Evolutionary conservation across 106 monocot species (phyloP).

Genomic region (Iris macrosiphon): DNA sequence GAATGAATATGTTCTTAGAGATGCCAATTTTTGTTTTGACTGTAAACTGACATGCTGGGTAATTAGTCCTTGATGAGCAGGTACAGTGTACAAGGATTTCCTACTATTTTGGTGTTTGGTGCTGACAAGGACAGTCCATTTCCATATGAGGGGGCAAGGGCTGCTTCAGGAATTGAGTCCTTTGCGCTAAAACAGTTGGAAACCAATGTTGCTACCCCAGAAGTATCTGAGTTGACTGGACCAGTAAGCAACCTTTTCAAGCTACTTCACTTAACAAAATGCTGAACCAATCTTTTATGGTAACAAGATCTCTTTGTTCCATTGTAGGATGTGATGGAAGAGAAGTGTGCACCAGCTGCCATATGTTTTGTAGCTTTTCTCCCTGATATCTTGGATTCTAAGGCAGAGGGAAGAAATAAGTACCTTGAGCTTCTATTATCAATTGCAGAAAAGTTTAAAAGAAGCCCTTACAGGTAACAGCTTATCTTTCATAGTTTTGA

Average conservation of each 20-base stretch:
- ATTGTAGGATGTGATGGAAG: slow-evolving; percentile 83
- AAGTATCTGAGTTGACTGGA: slow-evolving; percentile 74
- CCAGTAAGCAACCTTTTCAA: slow-evolving; percentile 36
- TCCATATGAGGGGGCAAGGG: slow-evolving; percentile 69
- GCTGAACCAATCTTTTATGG: neutral
- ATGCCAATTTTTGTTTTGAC: too few relatives aligned
- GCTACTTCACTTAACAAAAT: neutral
- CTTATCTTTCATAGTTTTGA: neutral
- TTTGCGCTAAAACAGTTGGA: slow-evolving; percentile 88
- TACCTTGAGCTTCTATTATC: slow-evolving; percentile 72
- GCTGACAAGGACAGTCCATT: slow-evolving; percentile 83
- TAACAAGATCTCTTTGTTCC: neutral
- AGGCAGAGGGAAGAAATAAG: slow-evolving; percentile 94
- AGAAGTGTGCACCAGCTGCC: slow-evolving; percentile 81
- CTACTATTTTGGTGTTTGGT: slow-evolving; percentile 95
- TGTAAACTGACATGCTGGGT: slow-evolving; percentile 7
- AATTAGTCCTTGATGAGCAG: slow-evolving; percentile 98
- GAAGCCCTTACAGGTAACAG: slow-evolving; percentile 86
- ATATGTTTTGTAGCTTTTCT: slow-evolving; percentile 97
- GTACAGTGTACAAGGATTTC: slow-evolving; percentile 98
- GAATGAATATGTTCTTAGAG: too few relatives aligned
- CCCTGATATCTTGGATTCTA: slow-evolving; percentile 96
- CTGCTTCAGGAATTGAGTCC: slow-evolving; percentile 82
- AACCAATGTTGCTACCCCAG: slow-evolving; percentile 56
- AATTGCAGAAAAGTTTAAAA: slow-evolving; percentile 84